Percentiles rank a stretch among this genome's conserved stretches.
Conservation (phyloP, 345 rosid species). For the Populus ilicifolia region DNA sequence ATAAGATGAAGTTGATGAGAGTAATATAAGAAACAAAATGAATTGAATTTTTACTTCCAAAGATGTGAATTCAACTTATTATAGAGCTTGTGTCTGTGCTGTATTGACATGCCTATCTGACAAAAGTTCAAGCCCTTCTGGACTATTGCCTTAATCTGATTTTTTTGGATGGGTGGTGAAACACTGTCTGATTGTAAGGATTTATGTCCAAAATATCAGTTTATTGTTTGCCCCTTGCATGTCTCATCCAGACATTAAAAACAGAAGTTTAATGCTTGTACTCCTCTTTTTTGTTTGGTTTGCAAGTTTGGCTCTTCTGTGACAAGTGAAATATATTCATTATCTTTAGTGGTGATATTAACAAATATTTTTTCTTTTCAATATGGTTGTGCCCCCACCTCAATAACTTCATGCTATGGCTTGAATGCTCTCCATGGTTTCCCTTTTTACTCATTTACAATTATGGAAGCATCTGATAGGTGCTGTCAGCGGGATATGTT, state of each 20-base stretch:
- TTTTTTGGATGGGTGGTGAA: conserved; percentile 36
- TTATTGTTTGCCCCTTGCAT: conserved; percentile 22
- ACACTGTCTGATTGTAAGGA: conserved; percentile 31
- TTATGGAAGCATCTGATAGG: background rate
- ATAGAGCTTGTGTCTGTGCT: too few species aligned
- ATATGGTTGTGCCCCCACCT: too few species aligned
- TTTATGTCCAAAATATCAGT: conserved; percentile 21
- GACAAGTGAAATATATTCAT: background rate
- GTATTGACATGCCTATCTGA: background rate
- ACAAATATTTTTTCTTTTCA: background rate
- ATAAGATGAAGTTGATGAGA: too few species aligned
- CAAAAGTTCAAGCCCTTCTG: background rate
- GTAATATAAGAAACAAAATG: too few species aligned
- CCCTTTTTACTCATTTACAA: background rate
- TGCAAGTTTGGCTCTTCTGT: conserved; percentile 67
- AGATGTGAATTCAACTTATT: too few species aligned
- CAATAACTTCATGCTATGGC: background rate
- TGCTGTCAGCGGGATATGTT: background rate
- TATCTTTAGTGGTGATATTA: background rate
- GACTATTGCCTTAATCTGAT: background rate
- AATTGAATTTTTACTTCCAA: too few species aligned
- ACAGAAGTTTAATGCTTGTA: conserved; percentile 49
- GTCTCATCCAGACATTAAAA: conserved; percentile 40
- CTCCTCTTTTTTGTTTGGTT: conserved; percentile 22
- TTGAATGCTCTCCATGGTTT: background rate